Conservation (phyloP, 2,329 filamentous ascomycete genomes). For the Zymoseptoria passerinii region DNA sequence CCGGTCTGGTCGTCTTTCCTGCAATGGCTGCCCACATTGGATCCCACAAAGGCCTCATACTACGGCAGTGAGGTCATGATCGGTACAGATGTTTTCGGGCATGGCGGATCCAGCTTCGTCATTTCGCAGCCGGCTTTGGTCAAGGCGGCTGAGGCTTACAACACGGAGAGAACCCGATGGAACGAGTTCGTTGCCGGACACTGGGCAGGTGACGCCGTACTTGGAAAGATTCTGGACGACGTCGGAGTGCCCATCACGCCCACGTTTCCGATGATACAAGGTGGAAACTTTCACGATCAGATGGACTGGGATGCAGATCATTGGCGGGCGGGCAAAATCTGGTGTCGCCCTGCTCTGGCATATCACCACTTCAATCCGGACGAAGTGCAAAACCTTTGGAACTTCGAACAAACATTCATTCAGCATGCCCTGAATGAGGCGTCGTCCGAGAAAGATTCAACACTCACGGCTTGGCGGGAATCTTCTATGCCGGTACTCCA, state of each 20-base stretch:
- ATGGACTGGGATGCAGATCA: constrained; percentile 31
- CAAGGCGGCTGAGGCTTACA: constrained; percentile 30
- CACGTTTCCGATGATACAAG: constrained; percentile 37
- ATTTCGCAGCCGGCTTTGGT: constrained; percentile 35
- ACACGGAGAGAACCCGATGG: constrained; percentile 34
- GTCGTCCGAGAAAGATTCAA: neutral
- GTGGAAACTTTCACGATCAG: constrained; percentile 29
- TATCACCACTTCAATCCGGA: constrained; percentile 26
- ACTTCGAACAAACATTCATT: constrained; percentile 26
- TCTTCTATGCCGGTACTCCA: constrained; percentile 14
- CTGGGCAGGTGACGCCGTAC: constrained; percentile 47
- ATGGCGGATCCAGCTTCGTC: constrained; percentile 37
- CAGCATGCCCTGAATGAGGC: neutral
- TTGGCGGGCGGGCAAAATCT: constrained; percentile 25
- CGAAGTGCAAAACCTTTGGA: constrained; percentile 22
- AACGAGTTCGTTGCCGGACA: constrained; percentile 38
- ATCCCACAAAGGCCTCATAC: constrained; percentile 43
- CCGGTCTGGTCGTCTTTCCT: constrained; percentile 47
- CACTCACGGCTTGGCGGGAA: constrained; percentile 5
- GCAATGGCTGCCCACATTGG: constrained; percentile 45
- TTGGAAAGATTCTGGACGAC: constrained; percentile 40
- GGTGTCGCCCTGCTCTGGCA: constrained; percentile 37
- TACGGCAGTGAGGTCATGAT: constrained; percentile 48
- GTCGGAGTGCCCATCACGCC: constrained; percentile 37
- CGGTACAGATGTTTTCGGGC: constrained; percentile 33